Percentiles rank a stretch among this genome's conserved stretches.
Conservation (phyloP, 805 yeast genomes). For the Ogataea pignaliae region DNA sequence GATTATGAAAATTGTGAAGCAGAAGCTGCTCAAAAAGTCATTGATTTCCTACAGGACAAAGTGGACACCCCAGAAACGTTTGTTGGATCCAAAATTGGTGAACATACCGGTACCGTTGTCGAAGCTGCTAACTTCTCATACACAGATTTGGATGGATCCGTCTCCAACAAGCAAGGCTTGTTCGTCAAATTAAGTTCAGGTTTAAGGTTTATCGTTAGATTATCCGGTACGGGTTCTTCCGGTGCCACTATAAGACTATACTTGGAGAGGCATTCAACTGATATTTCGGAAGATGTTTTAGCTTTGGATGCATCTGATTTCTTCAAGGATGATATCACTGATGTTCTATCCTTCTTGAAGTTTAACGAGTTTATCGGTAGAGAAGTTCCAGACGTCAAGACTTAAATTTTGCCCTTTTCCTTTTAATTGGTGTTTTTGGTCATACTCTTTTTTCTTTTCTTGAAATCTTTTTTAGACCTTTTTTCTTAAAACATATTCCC, state of each 20-base stretch:
- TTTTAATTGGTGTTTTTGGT: neutral
- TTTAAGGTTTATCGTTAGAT: constrained; percentile 78
- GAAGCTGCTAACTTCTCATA: constrained; percentile 88
- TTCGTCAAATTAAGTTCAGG: constrained; percentile 79
- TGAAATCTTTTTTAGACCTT: neutral
- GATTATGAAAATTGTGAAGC: constrained; percentile 82
- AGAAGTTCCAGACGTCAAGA: constrained; percentile 84
- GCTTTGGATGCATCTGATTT: constrained; percentile 58
- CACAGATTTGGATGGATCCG: constrained; percentile 92
- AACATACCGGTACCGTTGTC: constrained; percentile 53
- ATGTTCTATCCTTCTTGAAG: constrained; percentile 63
- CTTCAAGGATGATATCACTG: constrained; percentile 55
- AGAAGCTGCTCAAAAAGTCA: constrained; percentile 70
- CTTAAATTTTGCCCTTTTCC: constrained; percentile 35
- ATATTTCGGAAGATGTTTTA: constrained; percentile 42
- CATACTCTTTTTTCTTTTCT: neutral
- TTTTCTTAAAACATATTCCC: neutral
- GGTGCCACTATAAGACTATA: constrained; percentile 96
- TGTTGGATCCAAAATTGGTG: constrained; percentile 50
- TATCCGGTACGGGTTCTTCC: constrained; percentile 96
- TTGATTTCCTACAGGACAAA: constrained; percentile 43
- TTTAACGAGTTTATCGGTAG: constrained; percentile 74
- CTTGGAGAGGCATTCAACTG: constrained; percentile 75
- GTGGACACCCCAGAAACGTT: constrained; percentile 33
- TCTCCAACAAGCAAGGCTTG: constrained; percentile 83